A percentile compares a stretch with the other conserved stretches of the same genome.
These are phyloP conservation scores for Aspergillus fijiensis DNA, from an alignment of 2,329 filamentous ascomycete genomes.

Conservation along the genomic window DNA sequence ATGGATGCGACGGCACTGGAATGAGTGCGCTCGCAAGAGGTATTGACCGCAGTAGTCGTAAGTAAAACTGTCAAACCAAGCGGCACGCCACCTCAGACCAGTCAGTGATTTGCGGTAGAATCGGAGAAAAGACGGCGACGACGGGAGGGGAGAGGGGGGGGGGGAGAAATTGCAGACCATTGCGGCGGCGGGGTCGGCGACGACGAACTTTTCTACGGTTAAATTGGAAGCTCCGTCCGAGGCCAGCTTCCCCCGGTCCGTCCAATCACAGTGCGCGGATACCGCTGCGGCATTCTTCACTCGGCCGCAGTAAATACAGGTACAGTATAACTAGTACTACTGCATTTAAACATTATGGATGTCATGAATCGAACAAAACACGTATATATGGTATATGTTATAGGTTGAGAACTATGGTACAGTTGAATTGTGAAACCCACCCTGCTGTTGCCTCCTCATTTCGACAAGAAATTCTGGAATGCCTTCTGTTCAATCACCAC, in stretches of 20 bases:
- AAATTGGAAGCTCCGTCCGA: slow-evolving; percentile 11
- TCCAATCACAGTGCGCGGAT: slow-evolving; percentile 19
- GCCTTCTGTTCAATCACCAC: slow-evolving; percentile 95
- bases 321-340: background rate
- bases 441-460: slow-evolving; percentile 46
- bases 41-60: background rate
- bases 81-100: background rate
- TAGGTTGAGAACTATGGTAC: slow-evolving; percentile 3
- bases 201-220: slow-evolving; percentile 28
- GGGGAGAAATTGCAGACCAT: slow-evolving; percentile 20
- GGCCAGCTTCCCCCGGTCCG: slow-evolving; percentile 12
- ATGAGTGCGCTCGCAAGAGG: slow-evolving; percentile 1
- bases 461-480: slow-evolving; percentile 90
- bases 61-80: too few species aligned
- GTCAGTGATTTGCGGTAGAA: background rate
- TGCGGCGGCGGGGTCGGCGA: slow-evolving; percentile 27
- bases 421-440: background rate
- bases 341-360: background rate
- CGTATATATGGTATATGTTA: background rate
- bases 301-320: background rate
- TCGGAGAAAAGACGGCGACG: slow-evolving; percentile 5
- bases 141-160: slow-evolving; percentile 1
- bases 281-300: background rate
- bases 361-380: background rate
- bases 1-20: slow-evolving; percentile 11